phyloP scores from a whole-genome alignment of 495 filamentous ascomycete genomes.

The Daldinia childiae region DNA sequence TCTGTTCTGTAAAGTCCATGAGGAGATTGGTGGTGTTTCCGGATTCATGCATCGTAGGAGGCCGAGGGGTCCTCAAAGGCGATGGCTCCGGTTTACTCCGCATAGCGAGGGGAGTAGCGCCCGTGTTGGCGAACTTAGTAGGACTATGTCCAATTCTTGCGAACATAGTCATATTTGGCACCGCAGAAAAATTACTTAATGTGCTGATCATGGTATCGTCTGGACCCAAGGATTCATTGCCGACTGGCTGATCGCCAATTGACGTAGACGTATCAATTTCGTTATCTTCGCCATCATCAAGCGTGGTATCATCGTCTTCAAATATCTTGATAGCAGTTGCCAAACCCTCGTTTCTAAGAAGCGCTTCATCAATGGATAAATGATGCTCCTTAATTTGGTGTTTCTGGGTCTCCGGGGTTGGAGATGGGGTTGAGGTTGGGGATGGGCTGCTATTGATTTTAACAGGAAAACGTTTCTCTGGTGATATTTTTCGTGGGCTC shows the following conservation, averaged over 20 bases:
- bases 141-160: conserved; percentile 71
- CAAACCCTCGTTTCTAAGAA: conserved; percentile 53
- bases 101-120: conserved; percentile 43
- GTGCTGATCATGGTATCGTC: conserved; percentile 78
- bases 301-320: conserved; percentile 56
- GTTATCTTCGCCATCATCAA: conserved; percentile 37
- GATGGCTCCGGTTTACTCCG: conserved; percentile 44
- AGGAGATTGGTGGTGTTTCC: conserved; percentile 76
- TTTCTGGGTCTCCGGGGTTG: conserved; percentile 38
- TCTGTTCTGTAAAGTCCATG: conserved; percentile 87
- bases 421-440: conserved; percentile 22
- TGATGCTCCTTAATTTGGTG: conserved; percentile 48
- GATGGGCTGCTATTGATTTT: conserved; percentile 51
- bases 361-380: conserved; percentile 55
- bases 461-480: conserved; percentile 66
- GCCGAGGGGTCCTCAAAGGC: conserved; percentile 68
- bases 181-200: conserved; percentile 85
- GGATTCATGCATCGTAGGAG: conserved; percentile 43
- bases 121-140: conserved; percentile 51
- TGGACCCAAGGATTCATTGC: conserved; percentile 51
- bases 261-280: conserved; percentile 41
- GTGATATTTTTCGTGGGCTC: conserved; percentile 59
- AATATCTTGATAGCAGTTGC: conserved; percentile 62
- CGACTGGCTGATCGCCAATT: conserved; percentile 26
- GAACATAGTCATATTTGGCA: conserved; percentile 89